Evolutionary conservation across 176 grass and related monocot genomes (phyloP).

Genomic region (Oryza nivara): DNA sequence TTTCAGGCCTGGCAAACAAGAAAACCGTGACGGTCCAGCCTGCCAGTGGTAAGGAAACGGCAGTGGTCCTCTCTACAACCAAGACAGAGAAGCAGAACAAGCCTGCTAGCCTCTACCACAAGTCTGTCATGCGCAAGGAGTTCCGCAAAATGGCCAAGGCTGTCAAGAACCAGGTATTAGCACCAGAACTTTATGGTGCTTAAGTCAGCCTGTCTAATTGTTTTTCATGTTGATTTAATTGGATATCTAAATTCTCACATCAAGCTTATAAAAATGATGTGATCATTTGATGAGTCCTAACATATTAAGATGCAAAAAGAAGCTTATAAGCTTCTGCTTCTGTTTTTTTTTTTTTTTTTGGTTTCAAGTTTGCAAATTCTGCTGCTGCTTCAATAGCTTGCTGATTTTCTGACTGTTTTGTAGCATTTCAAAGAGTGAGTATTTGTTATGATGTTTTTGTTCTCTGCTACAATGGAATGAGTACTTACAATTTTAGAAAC

Average conservation of each 20-base stretch:
- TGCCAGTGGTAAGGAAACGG: slow-evolving; percentile 51
- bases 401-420: too few species aligned
- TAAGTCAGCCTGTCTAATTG: background rate
- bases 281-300: slow-evolving; percentile 54
- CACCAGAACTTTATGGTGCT: too few species aligned
- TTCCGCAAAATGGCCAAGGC: slow-evolving; percentile 83
- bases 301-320: slow-evolving; percentile 20
- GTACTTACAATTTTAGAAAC: background rate
- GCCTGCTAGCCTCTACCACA: slow-evolving; percentile 51
- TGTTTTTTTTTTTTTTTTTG: background rate
- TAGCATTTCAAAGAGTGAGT: too few species aligned
- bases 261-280: slow-evolving; percentile 11
- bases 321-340: background rate
- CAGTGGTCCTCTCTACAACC: slow-evolving; percentile 55
- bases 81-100: slow-evolving; percentile 87
- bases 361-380: background rate
- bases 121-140: slow-evolving; percentile 86
- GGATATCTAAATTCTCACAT: background rate
- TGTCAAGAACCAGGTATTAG: slow-evolving; percentile 82
- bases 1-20: slow-evolving; percentile 76
- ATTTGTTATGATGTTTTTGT: background rate
- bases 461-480: background rate
- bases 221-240: too few species aligned
- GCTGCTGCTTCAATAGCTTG: too few species aligned
- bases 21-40: slow-evolving; percentile 60